Conservation (phyloP, 495 filamentous ascomycete species). For the Aspergillus taichungensis region DNA sequence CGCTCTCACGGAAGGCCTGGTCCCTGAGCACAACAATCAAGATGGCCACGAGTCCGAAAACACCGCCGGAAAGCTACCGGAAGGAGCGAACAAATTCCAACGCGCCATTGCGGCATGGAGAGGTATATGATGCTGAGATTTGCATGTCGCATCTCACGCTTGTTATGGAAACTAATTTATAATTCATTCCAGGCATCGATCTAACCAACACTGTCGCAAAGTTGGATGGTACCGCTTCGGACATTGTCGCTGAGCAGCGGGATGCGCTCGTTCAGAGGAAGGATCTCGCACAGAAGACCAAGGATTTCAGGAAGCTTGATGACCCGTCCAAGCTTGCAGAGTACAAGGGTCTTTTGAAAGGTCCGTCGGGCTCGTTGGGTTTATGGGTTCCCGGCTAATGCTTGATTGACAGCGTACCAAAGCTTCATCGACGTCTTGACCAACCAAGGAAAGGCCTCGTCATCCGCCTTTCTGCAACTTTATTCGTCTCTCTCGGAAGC, state of each 20-base stretch:
- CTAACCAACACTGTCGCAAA: slow-evolving; percentile 76
- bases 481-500: slow-evolving; percentile 93
- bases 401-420: slow-evolving; percentile 67
- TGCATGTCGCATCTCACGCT: neutral
- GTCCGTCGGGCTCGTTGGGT: slow-evolving; percentile 27
- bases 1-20: slow-evolving; percentile 34
- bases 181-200: slow-evolving; percentile 60
- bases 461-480: slow-evolving; percentile 80
- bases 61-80: slow-evolving; percentile 26
- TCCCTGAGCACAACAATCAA: slow-evolving; percentile 26
- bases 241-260: slow-evolving; percentile 84
- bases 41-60: slow-evolving; percentile 18
- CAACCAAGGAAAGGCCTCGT: slow-evolving; percentile 85
- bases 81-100: slow-evolving; percentile 84
- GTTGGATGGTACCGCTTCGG: slow-evolving; percentile 83
- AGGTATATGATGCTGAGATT: slow-evolving; percentile 53
- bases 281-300: slow-evolving; percentile 95
- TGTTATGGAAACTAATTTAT: slow-evolving; percentile 19
- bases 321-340: slow-evolving; percentile 82
- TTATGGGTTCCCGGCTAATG: slow-evolving; percentile 5
- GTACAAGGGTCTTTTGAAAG: slow-evolving; percentile 82
- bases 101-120: slow-evolving; percentile 92
- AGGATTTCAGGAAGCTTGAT: slow-evolving; percentile 92
- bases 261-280: slow-evolving; percentile 91
- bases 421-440: slow-evolving; percentile 93